Conservation (phyloP, 2,329 filamentous ascomycete genomes). For the Neonectria coccinea region DNA sequence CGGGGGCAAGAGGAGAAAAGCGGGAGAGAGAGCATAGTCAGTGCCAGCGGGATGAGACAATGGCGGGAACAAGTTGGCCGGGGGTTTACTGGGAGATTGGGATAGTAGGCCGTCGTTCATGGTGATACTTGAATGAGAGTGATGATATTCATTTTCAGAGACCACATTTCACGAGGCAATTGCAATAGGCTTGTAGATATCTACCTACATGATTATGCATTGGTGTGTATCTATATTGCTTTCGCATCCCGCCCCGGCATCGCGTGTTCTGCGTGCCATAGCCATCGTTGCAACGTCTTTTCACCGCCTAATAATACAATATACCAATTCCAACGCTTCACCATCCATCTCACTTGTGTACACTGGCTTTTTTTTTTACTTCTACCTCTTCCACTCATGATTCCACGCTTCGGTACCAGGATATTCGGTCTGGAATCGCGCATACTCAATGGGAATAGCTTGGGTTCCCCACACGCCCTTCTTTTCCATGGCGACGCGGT, state of each 20-base stretch:
- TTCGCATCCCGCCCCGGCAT: conserved; percentile 2
- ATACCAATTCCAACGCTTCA: conserved; percentile 12
- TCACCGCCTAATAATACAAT: conserved; percentile 42
- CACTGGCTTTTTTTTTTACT: background rate
- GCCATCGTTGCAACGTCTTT: conserved; percentile 18
- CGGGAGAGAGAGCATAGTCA: conserved; percentile 7
- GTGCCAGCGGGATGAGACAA: conserved; percentile 23
- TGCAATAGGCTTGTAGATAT: conserved; percentile 10
- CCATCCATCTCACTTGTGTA: conserved; percentile 15
- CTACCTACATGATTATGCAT: conserved; percentile 22
- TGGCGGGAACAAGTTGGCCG: background rate
- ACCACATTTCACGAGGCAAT: background rate
- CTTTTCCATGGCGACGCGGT: conserved; percentile 91
- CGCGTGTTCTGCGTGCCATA: conserved; percentile 1
- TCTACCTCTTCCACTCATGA: conserved; percentile 83
- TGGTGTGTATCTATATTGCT: conserved; percentile 17
- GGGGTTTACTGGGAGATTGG: conserved; percentile 27
- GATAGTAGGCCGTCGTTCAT: conserved; percentile 18
- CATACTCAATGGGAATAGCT: conserved; percentile 92
- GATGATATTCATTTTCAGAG: conserved; percentile 35
- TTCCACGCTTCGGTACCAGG: conserved; percentile 88
- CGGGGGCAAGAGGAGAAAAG: background rate
- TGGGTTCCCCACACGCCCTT: conserved; percentile 80
- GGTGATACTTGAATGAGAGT: conserved; percentile 39
- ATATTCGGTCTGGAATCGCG: conserved; percentile 84